Evolutionary conservation across 2,329 filamentous ascomycete species (phyloP), one percentile per base, ranked within the genome.

Genomic region (Fusarium anguioides): DNA sequence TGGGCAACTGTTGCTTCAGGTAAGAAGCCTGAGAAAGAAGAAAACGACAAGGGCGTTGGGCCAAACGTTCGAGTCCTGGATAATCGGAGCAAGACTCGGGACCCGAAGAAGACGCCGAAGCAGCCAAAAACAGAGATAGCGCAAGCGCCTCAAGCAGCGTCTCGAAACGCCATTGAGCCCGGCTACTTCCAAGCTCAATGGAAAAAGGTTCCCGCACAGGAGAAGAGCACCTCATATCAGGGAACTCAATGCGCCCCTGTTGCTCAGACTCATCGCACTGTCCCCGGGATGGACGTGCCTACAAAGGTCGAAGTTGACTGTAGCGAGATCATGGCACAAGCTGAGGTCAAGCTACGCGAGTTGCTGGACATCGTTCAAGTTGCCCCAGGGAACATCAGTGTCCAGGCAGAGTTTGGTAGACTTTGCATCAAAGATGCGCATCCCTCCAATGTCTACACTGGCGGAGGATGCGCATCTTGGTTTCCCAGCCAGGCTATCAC

Each of bases 381-480:
- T 9, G 60, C 59, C 0, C 72, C 76, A 8, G 76, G 76, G 2
- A 47, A 52, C 9, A 33, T 76, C 15, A 64, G 56, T 8, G 39
- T 77, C 10, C 61, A 71, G 36, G 55, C 73, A 27, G 64, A 64
- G 15, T 74, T 78, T 41, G 76, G 76, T 3, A 73, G 76, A 5
- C 55, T 76, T 10, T 76, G 74, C 45, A 35, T 75, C 31, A 73
- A 69, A 24, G 56, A 74, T 10, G 23, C 67, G 14, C 47, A 35
- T 6, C 59, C 55, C 15, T 51, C 58, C 14, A 21, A 67, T 8
- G 71, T 76, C 27, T 59, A 70, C 29, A 44, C 62, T 27, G 69
- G 66, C 3, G 27, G 51, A 37, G 73, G 66, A 2, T 71, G n/a
- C n/a, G n/a, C 71, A 9, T 60, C 55, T 11, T 71, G 69, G 56